phyloP scores from a whole-genome alignment of 441 rosid species.

The Aleurites moluccanus region DNA sequence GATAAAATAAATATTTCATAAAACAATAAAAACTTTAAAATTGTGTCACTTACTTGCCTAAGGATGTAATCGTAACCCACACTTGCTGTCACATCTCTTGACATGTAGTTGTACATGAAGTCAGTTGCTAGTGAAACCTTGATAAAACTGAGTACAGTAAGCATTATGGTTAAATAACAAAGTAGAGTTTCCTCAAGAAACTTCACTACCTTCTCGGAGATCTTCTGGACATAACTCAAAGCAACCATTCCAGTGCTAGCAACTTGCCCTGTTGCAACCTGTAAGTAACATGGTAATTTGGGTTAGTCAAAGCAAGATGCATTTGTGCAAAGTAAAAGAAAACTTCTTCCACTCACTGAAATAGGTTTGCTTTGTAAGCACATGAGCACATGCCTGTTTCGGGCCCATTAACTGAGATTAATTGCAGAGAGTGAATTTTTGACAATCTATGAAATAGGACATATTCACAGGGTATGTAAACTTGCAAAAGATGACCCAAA shows the following conservation, averaged over 20 bases:
- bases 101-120: constrained; percentile 78
- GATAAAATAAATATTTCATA: not conserved
- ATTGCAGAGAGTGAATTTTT: not conserved
- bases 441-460: not conserved
- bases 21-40: constrained; percentile 14
- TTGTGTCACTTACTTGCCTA: constrained; percentile 66
- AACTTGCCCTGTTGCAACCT: constrained; percentile 92
- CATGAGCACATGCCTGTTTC: too few relatives aligned
- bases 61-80: constrained; percentile 94
- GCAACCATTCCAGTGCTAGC: constrained; percentile 90
- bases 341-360: not conserved
- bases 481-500: not conserved
- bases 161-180: constrained; percentile 9
- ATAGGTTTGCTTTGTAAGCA: too few relatives aligned
- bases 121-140: constrained; percentile 95
- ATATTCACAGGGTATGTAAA: not conserved
- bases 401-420: not conserved
- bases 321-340: not conserved
- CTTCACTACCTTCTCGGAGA: constrained; percentile 83
- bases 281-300: constrained; percentile 17
- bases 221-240: constrained; percentile 93
- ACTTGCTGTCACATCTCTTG: constrained; percentile 83
- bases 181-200: constrained; percentile 4
- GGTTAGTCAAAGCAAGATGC: constrained; percentile 1
- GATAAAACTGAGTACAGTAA: constrained; percentile 19